These are phyloP conservation scores for Colletotrichum camelliae DNA, from an alignment of 2,329 filamentous ascomycete genomes.

Conservation along the genomic window DNA sequence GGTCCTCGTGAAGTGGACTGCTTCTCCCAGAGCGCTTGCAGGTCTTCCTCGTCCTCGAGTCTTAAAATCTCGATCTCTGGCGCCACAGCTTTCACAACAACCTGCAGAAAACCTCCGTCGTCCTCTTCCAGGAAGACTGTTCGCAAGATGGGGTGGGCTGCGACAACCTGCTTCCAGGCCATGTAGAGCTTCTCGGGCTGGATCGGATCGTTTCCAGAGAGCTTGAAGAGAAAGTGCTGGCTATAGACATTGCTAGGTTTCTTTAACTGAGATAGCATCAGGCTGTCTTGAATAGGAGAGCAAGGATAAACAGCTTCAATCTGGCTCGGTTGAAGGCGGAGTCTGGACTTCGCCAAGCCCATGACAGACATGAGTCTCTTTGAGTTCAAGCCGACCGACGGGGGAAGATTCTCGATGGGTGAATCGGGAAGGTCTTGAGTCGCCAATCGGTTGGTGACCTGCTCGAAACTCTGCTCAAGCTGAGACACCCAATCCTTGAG, in stretches of 20 bases:
- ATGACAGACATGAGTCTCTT: background rate
- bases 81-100: background rate
- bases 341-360: background rate
- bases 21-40: background rate
- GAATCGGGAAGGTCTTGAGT: background rate
- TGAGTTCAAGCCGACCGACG: background rate
- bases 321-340: background rate
- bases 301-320: conserved; percentile 2
- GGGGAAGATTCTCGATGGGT: background rate
- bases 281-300: conserved; percentile 8
- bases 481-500: background rate
- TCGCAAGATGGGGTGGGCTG: background rate
- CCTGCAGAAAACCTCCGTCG: background rate
- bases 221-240: conserved; percentile 6
- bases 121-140: background rate
- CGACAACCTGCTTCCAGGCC: background rate
- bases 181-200: background rate
- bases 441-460: background rate
- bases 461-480: background rate
- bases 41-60: background rate
- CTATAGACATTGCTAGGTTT: background rate
- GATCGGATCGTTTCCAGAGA: background rate
- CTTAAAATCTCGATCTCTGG: background rate
- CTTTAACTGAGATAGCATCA: conserved; percentile 12
- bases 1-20: background rate